A percentile compares a stretch with the other conserved stretches of the same genome.
Conservation (phyloP, 139 green algal species). For the Chlorella sp. region DNA sequence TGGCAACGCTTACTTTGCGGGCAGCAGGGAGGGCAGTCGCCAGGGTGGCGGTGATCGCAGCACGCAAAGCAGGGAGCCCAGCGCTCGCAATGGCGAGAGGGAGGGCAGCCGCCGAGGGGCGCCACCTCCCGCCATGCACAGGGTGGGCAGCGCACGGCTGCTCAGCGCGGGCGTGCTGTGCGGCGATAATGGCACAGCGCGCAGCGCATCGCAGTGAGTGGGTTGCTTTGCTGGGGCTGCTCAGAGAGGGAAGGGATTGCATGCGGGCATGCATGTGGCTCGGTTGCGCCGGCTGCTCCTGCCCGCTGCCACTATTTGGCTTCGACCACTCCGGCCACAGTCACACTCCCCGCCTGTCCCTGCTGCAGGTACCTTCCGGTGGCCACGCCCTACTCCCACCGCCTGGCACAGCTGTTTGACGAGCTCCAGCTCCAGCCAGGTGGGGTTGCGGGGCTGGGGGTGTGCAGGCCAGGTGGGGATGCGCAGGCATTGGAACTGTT, state of each 20-base stretch:
- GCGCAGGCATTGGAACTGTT: no score
- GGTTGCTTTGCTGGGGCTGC: no score
- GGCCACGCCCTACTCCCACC: slow-evolving; percentile 35
- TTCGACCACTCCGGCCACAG: no score
- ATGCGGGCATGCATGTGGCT: no score
- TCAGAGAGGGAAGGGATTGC: no score
- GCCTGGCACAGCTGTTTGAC: slow-evolving; percentile 38
- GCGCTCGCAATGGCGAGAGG: background rate
- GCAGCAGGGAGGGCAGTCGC: background rate
- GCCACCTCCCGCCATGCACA: no score
- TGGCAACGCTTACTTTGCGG: background rate
- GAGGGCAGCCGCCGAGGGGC: background rate
- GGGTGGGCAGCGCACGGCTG: no score
- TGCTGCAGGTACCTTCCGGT: slow-evolving; percentile 26
- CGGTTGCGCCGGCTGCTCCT: no score
- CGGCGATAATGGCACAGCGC: background rate
- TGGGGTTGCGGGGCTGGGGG: background rate
- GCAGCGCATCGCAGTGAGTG: background rate
- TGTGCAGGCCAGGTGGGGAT: no score
- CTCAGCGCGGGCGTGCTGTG: no score
- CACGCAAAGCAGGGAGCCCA: background rate
- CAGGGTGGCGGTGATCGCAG: slow-evolving; percentile 6
- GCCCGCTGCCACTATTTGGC: no score
- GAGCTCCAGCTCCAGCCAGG: slow-evolving; percentile 13
- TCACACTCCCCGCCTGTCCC: no score